Conservation (phyloP, 208 protist species). For the Trypanosoma caninum region DNA sequence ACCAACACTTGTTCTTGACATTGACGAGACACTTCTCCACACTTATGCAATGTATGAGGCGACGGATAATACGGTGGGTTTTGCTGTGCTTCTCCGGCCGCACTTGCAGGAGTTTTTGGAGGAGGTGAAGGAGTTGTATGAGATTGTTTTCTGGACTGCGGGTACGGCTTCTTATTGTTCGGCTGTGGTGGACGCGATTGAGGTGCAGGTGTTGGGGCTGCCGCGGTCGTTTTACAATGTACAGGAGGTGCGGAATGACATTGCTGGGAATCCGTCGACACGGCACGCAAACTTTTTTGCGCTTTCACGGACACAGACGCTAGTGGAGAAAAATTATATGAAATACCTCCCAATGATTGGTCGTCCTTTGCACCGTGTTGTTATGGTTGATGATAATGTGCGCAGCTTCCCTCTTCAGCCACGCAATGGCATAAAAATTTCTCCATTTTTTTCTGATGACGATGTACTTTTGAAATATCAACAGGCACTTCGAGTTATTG, state of each 20-base stretch:
- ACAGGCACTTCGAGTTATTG: conserved; percentile 20
- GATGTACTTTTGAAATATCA: conserved; percentile 43
- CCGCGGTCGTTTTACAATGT: conserved; percentile 68
- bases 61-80: conserved; percentile 21
- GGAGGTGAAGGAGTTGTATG: conserved; percentile 75
- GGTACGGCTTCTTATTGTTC: conserved; percentile 82
- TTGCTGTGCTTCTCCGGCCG: conserved; percentile 61
- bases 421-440: conserved; percentile 70
- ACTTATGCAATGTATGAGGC: conserved; percentile 45
- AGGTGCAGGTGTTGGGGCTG: conserved; percentile 73
- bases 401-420: conserved; percentile 85
- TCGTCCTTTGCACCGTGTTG: conserved; percentile 44
- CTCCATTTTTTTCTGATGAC: conserved; percentile 55
- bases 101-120: conserved; percentile 69
- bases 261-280: conserved; percentile 29
- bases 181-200: conserved; percentile 67
- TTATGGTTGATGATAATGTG: conserved; percentile 88
- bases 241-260: conserved; percentile 39
- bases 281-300: conserved; percentile 80
- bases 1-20: conserved; percentile 83
- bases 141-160: conserved; percentile 88
- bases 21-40: conserved; percentile 83
- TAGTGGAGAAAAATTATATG: conserved; percentile 75
- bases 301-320: conserved; percentile 77
- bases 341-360: conserved; percentile 88